A percentile compares a stretch with the other conserved stretches of the same genome.
These are phyloP conservation scores for Diddensiella santjacobensis DNA, from an alignment of 805 yeast genomes.

Conservation along the genomic window DNA sequence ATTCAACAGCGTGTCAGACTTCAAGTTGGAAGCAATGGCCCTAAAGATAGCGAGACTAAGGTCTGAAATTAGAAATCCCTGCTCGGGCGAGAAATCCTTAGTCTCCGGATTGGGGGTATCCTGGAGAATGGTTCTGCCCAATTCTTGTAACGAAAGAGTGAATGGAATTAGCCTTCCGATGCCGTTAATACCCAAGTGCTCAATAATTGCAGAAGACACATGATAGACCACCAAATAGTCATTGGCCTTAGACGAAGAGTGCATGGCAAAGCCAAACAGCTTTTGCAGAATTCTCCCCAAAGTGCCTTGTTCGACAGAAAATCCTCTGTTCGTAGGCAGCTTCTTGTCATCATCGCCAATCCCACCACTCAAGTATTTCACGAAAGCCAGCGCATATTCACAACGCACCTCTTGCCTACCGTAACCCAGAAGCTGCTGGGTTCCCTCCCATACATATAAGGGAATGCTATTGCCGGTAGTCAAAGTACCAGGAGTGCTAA, in stretches of 20 bases:
- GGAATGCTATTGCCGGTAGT: conserved; percentile 17
- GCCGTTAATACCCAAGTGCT: conserved; percentile 13
- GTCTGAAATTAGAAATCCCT: conserved; percentile 11
- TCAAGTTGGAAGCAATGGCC: conserved; percentile 4
- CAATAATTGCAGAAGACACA: conserved; percentile 9
- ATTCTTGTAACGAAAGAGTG: conserved; percentile 14
- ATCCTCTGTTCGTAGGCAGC: conserved; percentile 1
- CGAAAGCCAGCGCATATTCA: conserved; percentile 25
- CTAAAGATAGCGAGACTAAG: conserved; percentile 6
- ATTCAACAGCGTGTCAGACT: neutral
- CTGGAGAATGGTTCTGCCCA: conserved; percentile 7
- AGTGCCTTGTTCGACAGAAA: conserved; percentile 10
- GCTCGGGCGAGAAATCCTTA: conserved; percentile 9
- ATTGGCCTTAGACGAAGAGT: conserved; percentile 1
- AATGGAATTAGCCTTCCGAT: conserved; percentile 16
- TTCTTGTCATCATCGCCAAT: conserved; percentile 9
- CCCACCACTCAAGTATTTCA: conserved; percentile 20
- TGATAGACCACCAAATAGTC: conserved; percentile 14
- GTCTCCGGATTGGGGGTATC: neutral
- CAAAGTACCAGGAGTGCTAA: neutral
- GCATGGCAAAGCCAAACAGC: conserved; percentile 7
- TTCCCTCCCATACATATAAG: conserved; percentile 30
- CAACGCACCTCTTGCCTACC: conserved; percentile 22
- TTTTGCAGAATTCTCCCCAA: conserved; percentile 14
- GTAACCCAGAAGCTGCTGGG: conserved; percentile 28